phyloP scores from a whole-genome alignment of 768 basidiomycete species.

The Auricularia sp. region DNA sequence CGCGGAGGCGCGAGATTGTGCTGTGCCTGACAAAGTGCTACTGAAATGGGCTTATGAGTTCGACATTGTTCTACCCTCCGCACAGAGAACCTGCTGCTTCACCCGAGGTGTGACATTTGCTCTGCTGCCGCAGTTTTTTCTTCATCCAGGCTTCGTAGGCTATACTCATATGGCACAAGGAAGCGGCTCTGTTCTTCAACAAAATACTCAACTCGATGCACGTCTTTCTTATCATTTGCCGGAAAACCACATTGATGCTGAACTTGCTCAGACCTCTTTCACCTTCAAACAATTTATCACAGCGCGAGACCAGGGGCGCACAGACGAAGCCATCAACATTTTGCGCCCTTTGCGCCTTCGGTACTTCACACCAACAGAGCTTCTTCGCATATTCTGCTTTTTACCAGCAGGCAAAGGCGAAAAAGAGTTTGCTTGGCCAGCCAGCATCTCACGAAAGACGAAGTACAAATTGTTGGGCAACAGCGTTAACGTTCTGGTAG shows the following conservation, averaged over 20 bases:
- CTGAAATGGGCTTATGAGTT: conserved; percentile 70
- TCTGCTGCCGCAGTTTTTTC: background rate
- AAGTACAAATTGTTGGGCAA: conserved; percentile 74
- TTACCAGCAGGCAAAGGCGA: conserved; percentile 16
- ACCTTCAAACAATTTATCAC: conserved; percentile 47
- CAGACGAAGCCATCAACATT: conserved; percentile 39
- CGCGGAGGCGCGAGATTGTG: conserved; percentile 10
- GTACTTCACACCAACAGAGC: conserved; percentile 66
- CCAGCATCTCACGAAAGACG: conserved; percentile 47
- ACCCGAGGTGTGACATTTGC: conserved; percentile 45
- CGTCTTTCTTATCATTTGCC: background rate
- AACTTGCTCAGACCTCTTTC: conserved; percentile 39
- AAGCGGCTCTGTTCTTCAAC: conserved; percentile 67
- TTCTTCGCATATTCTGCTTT: conserved; percentile 60
- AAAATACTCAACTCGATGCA: conserved; percentile 57
- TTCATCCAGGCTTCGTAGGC: conserved; percentile 29
- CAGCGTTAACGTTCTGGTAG: conserved; percentile 70
- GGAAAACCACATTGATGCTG: background rate
- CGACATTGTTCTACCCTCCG: conserved; percentile 62
- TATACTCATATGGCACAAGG: conserved; percentile 72
- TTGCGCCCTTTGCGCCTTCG: conserved; percentile 52
- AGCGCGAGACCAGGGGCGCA: conserved; percentile 23
- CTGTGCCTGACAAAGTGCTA: conserved; percentile 52
- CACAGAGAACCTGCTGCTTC: conserved; percentile 63
- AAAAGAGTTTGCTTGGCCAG: conserved; percentile 51